These are phyloP conservation scores for Thinopyrum elongatum DNA, from an alignment of 176 grass and related monocot species.

Conservation along the genomic window DNA sequence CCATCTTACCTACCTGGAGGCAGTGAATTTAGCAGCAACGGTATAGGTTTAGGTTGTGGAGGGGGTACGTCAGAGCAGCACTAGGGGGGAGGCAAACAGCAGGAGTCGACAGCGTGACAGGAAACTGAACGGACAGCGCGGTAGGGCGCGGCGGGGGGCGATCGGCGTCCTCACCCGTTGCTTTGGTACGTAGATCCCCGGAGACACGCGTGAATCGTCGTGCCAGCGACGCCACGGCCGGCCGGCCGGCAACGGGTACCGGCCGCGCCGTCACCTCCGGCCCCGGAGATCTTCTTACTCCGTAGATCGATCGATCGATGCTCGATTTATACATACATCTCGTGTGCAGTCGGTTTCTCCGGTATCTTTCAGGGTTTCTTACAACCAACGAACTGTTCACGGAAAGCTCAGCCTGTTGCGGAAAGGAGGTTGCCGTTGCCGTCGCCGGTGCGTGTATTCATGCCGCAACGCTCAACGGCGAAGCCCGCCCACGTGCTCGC, in stretches of 20 bases:
- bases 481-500: background rate
- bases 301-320: background rate
- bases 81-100: background rate
- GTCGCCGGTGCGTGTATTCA: background rate
- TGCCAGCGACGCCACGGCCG: conserved; percentile 14
- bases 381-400: background rate
- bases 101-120: conserved; percentile 25
- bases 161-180: background rate
- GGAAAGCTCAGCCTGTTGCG: background rate
- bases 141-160: background rate
- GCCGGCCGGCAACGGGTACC: background rate
- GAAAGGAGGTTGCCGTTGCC: background rate
- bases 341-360: background rate
- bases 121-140: conserved; percentile 6
- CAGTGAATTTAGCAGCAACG: background rate
- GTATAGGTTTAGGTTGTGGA: background rate
- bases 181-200: conserved; percentile 34
- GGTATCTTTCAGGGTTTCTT: background rate
- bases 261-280: conserved; percentile 6
- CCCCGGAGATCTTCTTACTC: background rate
- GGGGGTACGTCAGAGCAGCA: background rate
- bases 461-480: background rate
- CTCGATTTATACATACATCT: background rate
- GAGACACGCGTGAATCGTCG: conserved; percentile 28
- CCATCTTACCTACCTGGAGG: background rate